phyloP scores from a whole-genome alignment of 176 grass and related monocot species.

The Puya raimondii region DNA sequence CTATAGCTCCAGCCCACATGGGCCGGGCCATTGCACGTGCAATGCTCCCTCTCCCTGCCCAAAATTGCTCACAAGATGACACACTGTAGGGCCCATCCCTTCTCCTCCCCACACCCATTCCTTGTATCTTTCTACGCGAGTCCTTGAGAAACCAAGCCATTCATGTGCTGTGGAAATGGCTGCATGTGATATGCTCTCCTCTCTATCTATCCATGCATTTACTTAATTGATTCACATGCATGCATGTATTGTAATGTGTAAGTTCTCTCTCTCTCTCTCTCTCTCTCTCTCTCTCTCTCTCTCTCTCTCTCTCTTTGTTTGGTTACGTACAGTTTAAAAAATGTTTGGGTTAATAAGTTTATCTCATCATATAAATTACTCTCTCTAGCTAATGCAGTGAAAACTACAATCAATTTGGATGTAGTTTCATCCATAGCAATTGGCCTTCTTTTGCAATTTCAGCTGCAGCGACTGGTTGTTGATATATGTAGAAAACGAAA shows the following conservation, averaged over 20 bases:
- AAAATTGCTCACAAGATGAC: constrained; percentile 1
- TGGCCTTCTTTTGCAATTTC: too few relatives aligned
- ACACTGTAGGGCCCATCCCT: constrained; percentile 1
- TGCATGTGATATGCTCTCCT: constrained; percentile 7
- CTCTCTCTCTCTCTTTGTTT: background rate
- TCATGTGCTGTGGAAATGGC: constrained; percentile 3
- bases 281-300: too few relatives aligned
- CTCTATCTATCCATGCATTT: constrained; percentile 1
- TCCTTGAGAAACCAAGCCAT: background rate
- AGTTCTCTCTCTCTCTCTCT: too few relatives aligned
- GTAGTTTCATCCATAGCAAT: too few relatives aligned
- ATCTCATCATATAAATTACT: too few relatives aligned
- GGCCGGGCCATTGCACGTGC: background rate
- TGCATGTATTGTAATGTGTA: too few relatives aligned
- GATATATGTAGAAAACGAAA: too few relatives aligned
- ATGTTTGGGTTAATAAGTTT: too few relatives aligned
- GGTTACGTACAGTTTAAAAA: too few relatives aligned
- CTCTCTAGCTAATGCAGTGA: too few relatives aligned
- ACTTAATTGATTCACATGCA: background rate
- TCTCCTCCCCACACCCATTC: background rate
- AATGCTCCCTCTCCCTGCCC: background rate
- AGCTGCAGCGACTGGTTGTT: too few relatives aligned
- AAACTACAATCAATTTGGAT: too few relatives aligned
- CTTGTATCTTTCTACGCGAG: constrained; percentile 3
- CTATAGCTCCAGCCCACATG: background rate